Evolutionary conservation across 306 rosid genomes (phyloP).

Genomic region (Cucurbita pepo): DNA sequence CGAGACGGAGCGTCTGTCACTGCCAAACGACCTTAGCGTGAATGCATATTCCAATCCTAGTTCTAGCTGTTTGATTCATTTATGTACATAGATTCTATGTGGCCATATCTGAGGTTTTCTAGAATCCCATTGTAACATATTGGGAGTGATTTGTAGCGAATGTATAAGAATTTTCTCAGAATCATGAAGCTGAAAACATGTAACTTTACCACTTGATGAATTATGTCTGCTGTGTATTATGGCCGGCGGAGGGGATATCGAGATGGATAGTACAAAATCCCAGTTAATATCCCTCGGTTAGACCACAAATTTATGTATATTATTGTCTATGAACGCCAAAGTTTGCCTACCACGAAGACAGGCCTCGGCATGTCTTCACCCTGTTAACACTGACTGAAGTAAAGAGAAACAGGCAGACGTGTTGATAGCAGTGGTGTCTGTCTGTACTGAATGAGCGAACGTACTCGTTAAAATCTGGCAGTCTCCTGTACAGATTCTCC

Average conservation of each 20-base stretch:
- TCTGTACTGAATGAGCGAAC: neutral
- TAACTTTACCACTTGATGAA: neutral
- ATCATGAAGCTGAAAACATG: neutral
- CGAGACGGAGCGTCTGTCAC: slow-evolving; percentile 16
- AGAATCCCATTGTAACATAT: neutral
- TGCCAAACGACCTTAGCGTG: slow-evolving; percentile 12
- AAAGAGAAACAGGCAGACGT: neutral
- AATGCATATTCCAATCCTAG: neutral
- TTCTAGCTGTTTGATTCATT: neutral
- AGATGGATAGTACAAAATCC: neutral
- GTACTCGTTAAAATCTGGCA: neutral
- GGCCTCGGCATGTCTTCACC: neutral
- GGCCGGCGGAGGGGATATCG: neutral
- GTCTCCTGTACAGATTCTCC: neutral
- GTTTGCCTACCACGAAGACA: neutral
- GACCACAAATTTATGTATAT: neutral
- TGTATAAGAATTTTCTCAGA: neutral
- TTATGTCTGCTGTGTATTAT: neutral
- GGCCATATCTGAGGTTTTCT: neutral
- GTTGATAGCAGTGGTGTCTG: neutral
- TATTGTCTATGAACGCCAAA: neutral
- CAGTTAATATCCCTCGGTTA: neutral
- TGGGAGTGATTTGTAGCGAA: neutral
- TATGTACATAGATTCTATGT: neutral
- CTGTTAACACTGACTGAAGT: neutral